Conservation (phyloP, 768 basidiomycete species). For the Pleurotus pulmonarius region DNA sequence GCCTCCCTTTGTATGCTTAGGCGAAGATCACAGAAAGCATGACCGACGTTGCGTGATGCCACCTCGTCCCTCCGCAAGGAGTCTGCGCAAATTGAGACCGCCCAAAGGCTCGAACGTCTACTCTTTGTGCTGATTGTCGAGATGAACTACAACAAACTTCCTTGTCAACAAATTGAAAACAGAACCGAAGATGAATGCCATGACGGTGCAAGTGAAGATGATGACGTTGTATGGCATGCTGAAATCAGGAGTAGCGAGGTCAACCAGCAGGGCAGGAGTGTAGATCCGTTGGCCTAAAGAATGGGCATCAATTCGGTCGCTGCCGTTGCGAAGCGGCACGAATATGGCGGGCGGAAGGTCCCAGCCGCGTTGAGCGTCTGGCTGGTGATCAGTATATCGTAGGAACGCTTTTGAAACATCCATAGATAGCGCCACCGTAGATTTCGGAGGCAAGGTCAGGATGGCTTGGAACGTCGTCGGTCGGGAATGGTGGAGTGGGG, state of each 20-base stretch:
- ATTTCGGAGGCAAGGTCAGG: conserved; percentile 65
- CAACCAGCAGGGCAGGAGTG: conserved; percentile 77
- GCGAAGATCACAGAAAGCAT: too few species aligned
- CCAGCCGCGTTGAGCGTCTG: conserved; percentile 94
- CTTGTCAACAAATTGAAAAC: conserved; percentile 86
- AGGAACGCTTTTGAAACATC: conserved; percentile 83
- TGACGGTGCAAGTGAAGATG: conserved; percentile 88
- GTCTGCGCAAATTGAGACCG: too few species aligned
- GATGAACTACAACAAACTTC: conserved; percentile 59
- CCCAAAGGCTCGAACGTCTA: not conserved
- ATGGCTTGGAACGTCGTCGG: conserved; percentile 76
- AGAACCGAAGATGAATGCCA: conserved; percentile 91
- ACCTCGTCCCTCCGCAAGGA: too few species aligned
- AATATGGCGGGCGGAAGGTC: conserved; percentile 87
- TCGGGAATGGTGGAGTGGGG: conserved; percentile 62
- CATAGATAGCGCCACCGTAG: conserved; percentile 61
- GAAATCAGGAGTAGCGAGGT: conserved; percentile 98
- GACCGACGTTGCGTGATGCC: too few species aligned
- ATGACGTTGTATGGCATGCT: conserved; percentile 99
- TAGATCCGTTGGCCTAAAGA: conserved; percentile 50
- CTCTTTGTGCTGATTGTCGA: conserved; percentile 16
- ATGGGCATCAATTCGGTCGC: conserved; percentile 14
- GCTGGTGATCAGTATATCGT: conserved; percentile 93
- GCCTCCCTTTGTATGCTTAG: not conserved
- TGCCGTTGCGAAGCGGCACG: conserved; percentile 30